These are phyloP conservation scores for Globisporangium uncinulatum DNA, from an alignment of 352 stramenopile genomes.

Conservation along the genomic window DNA sequence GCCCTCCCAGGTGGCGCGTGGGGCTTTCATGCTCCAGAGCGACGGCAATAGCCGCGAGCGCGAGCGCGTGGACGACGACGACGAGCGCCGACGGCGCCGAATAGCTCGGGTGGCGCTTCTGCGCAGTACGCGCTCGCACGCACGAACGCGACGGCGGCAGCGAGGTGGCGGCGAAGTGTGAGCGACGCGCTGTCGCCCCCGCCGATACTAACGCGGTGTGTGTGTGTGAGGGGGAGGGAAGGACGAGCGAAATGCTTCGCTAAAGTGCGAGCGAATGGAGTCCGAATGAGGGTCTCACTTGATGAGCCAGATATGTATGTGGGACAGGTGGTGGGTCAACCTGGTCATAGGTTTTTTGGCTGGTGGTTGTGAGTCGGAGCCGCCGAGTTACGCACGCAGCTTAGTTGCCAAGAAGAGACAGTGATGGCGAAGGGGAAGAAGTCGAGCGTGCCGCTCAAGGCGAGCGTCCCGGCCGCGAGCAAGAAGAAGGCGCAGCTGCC, in stretches of 20 bases:
- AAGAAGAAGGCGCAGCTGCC: constrained; percentile 16
- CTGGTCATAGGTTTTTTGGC: too few species aligned
- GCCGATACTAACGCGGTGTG: too few species aligned
- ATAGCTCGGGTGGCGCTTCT: not conserved
- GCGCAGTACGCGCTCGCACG: too few species aligned
- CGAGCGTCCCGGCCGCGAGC: constrained; percentile 13
- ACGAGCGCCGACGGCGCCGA: not conserved
- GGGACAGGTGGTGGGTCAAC: too few species aligned
- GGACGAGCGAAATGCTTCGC: not conserved
- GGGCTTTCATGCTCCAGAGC: constrained; percentile 60
- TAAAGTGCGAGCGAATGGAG: too few species aligned
- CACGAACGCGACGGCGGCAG: not conserved
- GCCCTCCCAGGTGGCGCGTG: constrained; percentile 77
- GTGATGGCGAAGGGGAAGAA: constrained; percentile 16
- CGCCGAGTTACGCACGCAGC: not conserved
- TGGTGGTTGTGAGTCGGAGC: too few species aligned
- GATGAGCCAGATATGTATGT: too few species aligned
- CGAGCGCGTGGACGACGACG: not conserved
- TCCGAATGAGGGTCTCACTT: too few species aligned
- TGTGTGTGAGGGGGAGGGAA: not conserved
- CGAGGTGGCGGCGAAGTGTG: too few species aligned
- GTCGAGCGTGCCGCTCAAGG: constrained; percentile 15
- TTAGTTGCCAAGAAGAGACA: not conserved
- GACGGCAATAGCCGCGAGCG: not conserved
- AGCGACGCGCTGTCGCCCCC: too few species aligned